Conservation (phyloP, 805 yeast genomes). For the Lipomyces japonicus region DNA sequence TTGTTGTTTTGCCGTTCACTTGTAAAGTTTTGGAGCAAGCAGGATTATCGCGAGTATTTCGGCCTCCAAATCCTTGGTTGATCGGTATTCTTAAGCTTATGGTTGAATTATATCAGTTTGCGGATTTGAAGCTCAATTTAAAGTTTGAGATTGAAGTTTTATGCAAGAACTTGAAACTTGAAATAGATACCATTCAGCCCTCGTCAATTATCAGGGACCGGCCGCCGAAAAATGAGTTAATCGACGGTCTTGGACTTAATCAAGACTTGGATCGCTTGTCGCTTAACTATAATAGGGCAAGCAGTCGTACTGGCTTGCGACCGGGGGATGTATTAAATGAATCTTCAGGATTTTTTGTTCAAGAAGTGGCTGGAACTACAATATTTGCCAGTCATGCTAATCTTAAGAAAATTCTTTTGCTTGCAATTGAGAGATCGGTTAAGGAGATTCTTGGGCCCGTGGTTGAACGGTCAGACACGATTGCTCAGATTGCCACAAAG, state of each 20-base stretch:
- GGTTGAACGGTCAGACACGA: conserved; percentile 82
- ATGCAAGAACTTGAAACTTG: conserved; percentile 64
- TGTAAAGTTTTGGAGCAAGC: conserved; percentile 77
- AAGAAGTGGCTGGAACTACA: conserved; percentile 9
- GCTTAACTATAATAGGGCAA: conserved; percentile 28
- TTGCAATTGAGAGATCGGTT: conserved; percentile 81
- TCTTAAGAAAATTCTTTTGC: conserved; percentile 72
- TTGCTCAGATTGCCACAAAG: conserved; percentile 82
- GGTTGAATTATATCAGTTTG: conserved; percentile 74
- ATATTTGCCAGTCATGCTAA: conserved; percentile 46
- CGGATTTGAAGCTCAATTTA: conserved; percentile 74
- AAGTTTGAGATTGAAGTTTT: conserved; percentile 93
- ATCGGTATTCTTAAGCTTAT: conserved; percentile 70
- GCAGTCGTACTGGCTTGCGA: conserved; percentile 8
- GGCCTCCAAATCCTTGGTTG: conserved; percentile 90
- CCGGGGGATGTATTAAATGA: conserved; percentile 1
- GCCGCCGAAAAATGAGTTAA: conserved; percentile 40
- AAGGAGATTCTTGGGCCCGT: conserved; percentile 88
- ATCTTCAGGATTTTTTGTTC: conserved; percentile 19
- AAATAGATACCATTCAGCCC: conserved; percentile 58
- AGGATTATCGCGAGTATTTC: conserved; percentile 65
- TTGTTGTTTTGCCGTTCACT: conserved; percentile 83
- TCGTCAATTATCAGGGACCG: conserved; percentile 53
- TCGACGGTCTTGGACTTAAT: conserved; percentile 26
- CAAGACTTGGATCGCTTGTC: conserved; percentile 21